phyloP scores from a whole-genome alignment of 169 alveolate species.

The Plasmodium falciparum region DNA sequence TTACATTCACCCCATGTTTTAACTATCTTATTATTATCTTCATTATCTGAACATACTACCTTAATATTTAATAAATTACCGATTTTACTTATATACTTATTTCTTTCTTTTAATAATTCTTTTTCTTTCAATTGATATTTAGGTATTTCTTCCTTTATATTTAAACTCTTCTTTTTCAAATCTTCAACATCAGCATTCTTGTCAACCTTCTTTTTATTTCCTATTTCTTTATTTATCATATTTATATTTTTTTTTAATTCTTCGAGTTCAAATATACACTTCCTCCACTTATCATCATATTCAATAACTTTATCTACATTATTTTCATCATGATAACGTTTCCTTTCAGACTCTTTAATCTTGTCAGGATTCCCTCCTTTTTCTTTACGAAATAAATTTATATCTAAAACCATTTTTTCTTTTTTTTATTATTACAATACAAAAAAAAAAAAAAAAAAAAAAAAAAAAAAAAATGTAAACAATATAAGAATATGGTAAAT shows the following conservation, averaged over 20 bases:
- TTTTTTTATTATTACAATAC: background rate
- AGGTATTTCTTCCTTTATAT: slow-evolving; percentile 82
- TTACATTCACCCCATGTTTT: slow-evolving; percentile 94
- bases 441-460: background rate
- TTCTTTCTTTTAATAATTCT: slow-evolving; percentile 82
- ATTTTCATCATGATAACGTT: slow-evolving; percentile 81
- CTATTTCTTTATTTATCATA: slow-evolving; percentile 79
- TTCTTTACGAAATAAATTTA: slow-evolving; percentile 82
- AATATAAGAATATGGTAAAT: background rate
- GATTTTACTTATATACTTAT: slow-evolving; percentile 81
- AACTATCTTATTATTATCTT: slow-evolving; percentile 92
- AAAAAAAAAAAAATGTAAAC: background rate
- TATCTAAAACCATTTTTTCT: slow-evolving; percentile 83
- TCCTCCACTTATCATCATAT: slow-evolving; percentile 89
- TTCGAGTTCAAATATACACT: slow-evolving; percentile 84
- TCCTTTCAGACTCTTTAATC: slow-evolving; percentile 81
- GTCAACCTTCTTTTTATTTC: slow-evolving; percentile 76
- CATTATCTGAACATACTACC: slow-evolving; percentile 95
- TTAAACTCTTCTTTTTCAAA: slow-evolving; percentile 81
- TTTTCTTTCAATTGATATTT: slow-evolving; percentile 81
- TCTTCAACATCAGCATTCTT: slow-evolving; percentile 80
- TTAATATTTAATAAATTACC: slow-evolving; percentile 95
- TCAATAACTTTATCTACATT: slow-evolving; percentile 85
- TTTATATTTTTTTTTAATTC: slow-evolving; percentile 85
- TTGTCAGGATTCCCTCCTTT: slow-evolving; percentile 78